Percentiles rank a stretch among this genome's conserved stretches.
phyloP scores from a whole-genome alignment of 805 yeast species.

The Diddensiella transvaalensis region DNA sequence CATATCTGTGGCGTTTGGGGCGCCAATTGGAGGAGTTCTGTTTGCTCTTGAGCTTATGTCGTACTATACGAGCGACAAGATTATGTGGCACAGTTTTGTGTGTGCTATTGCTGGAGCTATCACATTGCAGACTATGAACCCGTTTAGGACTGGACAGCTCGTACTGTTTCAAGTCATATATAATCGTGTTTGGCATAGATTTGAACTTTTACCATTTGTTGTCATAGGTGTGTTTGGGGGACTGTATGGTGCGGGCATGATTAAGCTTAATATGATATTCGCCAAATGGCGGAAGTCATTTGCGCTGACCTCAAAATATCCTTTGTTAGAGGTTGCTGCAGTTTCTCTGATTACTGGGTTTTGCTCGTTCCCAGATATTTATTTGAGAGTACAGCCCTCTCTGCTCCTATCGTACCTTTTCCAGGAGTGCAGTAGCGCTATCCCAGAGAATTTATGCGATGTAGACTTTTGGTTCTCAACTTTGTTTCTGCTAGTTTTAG shows the following conservation, averaged over 20 bases:
- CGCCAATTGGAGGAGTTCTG: slow-evolving; percentile 85
- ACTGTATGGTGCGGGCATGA: slow-evolving; percentile 53
- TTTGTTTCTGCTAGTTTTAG: slow-evolving; percentile 34
- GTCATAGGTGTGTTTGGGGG: slow-evolving; percentile 71
- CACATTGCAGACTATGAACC: slow-evolving; percentile 49
- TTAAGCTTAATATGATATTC: slow-evolving; percentile 44
- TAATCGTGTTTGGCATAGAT: slow-evolving; percentile 65
- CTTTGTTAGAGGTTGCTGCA: slow-evolving; percentile 45
- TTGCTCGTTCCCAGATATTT: slow-evolving; percentile 51
- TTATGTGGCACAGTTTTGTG: slow-evolving; percentile 82
- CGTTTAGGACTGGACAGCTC: slow-evolving; percentile 48
- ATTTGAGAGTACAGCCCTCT: slow-evolving; percentile 53
- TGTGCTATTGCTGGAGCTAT: slow-evolving; percentile 72
- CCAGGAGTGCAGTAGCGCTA: slow-evolving; percentile 54
- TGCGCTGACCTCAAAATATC: slow-evolving; percentile 20
- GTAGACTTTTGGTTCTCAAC: slow-evolving; percentile 21
- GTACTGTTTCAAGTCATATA: slow-evolving; percentile 65
- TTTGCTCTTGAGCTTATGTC: slow-evolving; percentile 70
- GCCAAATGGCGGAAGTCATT: slow-evolving; percentile 31
- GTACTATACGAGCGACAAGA: slow-evolving; percentile 56
- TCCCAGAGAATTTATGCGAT: slow-evolving; percentile 30
- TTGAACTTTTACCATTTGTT: slow-evolving; percentile 73
- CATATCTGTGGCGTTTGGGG: slow-evolving; percentile 76
- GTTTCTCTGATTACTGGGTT: slow-evolving; percentile 51
- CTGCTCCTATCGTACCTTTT: slow-evolving; percentile 59